Base-by-base conservation (phyloP, 345 rosid genomes). In the Lepidium africanum region DNA sequence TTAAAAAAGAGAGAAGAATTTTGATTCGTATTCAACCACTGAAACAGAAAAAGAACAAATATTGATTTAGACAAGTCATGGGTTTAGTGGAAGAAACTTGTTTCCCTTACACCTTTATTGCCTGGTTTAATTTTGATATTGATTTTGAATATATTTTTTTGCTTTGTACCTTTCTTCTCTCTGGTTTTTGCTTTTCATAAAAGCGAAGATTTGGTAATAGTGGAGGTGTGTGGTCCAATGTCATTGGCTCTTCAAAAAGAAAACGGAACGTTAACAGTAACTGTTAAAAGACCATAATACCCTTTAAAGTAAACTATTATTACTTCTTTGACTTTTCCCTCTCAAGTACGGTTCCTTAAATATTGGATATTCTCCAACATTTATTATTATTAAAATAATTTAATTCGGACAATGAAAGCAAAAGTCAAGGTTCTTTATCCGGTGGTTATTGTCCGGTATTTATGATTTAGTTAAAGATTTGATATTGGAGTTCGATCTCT, bases 31-130 rank as follows among this genome's bases (percentile, higher is more conserved):
- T 38, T 43, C 47, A 33, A 15, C 72, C 56, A 47, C 33, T 56
- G 16, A 23, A 53, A 71, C 25, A 6, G 6, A 43, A 27, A 30
- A 53, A 19, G 43, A n/a, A 65, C 66, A 65, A 41, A 4, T 53
- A 13, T 17, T 52, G 73, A 62, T 67, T 30, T n/a, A n/a, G 78
- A 74, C 73, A 51, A 53, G 69, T 67, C 73, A 71, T 56, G n/a
- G 27, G 27, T 45, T 25, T 45, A 10, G 50, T 60, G 53, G 11
- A 3, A 27, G 50, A 39, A 49, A 61, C 45, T 61, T 46, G 36
- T 43, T 65, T 33, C 41, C 5, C 5, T 17, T 36, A 14, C 6
- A 15, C 2, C 32, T 32, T 39, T 45, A 19, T 9, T 48, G 17
- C n/a, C 19, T 48, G 10, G n/a, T n/a, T n/a, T n/a, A n/a, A n/a